Evolutionary conservation across 2,329 filamentous ascomycete species (phyloP), one percentile per base, ranked within the genome.

Genomic region (Ophiostoma fasciatum): DNA sequence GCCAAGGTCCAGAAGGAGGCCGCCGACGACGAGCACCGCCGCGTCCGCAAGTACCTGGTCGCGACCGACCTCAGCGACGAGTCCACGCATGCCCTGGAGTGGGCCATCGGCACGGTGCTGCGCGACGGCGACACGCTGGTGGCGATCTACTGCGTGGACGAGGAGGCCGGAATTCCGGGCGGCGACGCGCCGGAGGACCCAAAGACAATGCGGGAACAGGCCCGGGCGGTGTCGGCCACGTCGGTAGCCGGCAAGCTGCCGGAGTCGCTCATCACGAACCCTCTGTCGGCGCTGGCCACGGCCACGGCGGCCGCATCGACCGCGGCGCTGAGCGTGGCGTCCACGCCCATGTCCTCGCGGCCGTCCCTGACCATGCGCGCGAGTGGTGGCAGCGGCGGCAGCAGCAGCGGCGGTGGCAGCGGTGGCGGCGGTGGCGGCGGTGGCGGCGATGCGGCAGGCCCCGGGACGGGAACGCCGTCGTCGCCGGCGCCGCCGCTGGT

Each of bases 41-140:
- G 82, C 36, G 71, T 88, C 42, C 73, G 90, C 36, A 92, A 90
- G 49, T 98, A 96, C 52, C 63, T 98, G 13, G 85, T 94, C n/a
- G 88, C 90, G 4, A 94, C 84, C 0, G 90, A 98, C 56, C 62
- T 96, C 4, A 94, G 87, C 47, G 82, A 90, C 26, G 90, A 98
- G 59, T 87, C 88, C 5, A 82, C 83, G 7, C 92, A 96, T 54
- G 90, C 90, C 2, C 66, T 98, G 22, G 90, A 98, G 55, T 98
- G 90, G 90, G 90, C 88, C 0, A 87, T 98, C 38, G 90, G 90
- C 7, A 96, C 88, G 0, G 85, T 96, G 6, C 65, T 98, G 21
- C 74, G 90, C 33, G 87, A 96, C 48, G 90, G 90, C 7, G 90
- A 98, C 53, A 96, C 88, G 0, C 66, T 98, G 25, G 76, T 94